Evolutionary conservation across 2,329 filamentous ascomycete species (phyloP).

Genomic region (Paraphoma chrysanthemicola): DNA sequence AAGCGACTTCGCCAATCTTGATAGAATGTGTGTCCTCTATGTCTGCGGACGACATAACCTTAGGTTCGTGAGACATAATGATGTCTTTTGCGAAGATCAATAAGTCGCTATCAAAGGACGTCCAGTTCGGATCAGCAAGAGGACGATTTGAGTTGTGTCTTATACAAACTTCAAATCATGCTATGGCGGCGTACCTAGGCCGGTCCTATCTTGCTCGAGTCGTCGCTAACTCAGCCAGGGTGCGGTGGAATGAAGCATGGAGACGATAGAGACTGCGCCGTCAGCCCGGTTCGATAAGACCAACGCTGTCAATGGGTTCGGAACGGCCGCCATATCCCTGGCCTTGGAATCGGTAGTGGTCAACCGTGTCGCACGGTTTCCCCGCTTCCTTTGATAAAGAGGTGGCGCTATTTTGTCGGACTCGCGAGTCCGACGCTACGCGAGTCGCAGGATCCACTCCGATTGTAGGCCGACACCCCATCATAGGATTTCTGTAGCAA

Average conservation of each 20-base stretch:
- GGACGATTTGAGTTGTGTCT: neutral
- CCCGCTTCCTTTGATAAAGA: neutral
- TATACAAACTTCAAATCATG: slow-evolving; percentile 1
- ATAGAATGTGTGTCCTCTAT: slow-evolving; percentile 6
- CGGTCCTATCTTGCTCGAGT: neutral
- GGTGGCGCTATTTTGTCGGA: slow-evolving; percentile 4
- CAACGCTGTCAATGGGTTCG: neutral
- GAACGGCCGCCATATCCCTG: slow-evolving; percentile 2
- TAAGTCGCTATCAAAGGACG: neutral
- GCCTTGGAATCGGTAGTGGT: neutral
- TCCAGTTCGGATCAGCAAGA: neutral
- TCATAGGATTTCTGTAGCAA: too few relatives aligned
- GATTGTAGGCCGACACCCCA: neutral
- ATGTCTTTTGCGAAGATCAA: neutral
- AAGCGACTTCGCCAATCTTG: slow-evolving; percentile 8
- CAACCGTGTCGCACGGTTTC: neutral
- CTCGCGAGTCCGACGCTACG: slow-evolving; percentile 5
- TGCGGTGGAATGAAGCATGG: neutral
- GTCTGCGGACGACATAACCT: slow-evolving; percentile 6
- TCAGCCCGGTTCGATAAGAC: slow-evolving; percentile 7
- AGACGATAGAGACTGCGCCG: neutral
- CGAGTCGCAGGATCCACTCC: neutral
- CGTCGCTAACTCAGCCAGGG: slow-evolving; percentile 5
- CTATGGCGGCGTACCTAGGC: slow-evolving; percentile 1
- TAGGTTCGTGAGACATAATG: slow-evolving; percentile 4